Evolutionary conservation across 1,139 yeast species (phyloP).

Genomic region (Eremothecium gossypii): DNA sequence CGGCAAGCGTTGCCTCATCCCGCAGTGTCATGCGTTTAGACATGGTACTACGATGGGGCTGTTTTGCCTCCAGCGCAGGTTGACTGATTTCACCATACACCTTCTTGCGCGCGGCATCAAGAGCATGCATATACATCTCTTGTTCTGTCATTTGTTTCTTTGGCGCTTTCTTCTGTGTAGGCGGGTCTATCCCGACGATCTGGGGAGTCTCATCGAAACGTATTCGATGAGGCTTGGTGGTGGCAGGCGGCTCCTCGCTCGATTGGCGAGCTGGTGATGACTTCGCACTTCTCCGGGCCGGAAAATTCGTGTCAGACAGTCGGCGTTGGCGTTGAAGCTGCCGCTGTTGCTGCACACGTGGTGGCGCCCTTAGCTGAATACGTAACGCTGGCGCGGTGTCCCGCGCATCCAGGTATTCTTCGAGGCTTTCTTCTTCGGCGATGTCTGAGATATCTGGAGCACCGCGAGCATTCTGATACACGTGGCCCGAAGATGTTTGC

Average conservation of each 20-base stretch:
- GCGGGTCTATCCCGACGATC: background rate
- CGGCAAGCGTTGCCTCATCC: slow-evolving; percentile 2
- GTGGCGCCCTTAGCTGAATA: slow-evolving; percentile 1
- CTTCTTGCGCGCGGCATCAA: slow-evolving; percentile 26
- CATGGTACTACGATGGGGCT: slow-evolving; percentile 14
- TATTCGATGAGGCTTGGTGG: background rate
- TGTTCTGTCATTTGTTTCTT: slow-evolving; percentile 18
- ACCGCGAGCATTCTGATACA: background rate
- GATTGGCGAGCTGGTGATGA: background rate
- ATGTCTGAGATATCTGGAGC: slow-evolving; percentile 6
- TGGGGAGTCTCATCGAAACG: background rate
- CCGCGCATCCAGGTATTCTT: slow-evolving; percentile 24
- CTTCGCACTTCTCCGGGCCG: background rate
- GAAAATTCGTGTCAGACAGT: background rate
- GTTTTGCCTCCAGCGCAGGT: background rate
- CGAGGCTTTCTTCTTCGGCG: slow-evolving; percentile 6
- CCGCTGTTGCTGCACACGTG: background rate
- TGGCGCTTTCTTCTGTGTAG: slow-evolving; percentile 3
- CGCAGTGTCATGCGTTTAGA: slow-evolving; percentile 19
- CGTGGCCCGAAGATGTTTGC: background rate
- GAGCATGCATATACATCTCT: slow-evolving; percentile 29
- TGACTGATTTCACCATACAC: slow-evolving; percentile 18
- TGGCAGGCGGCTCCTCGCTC: background rate
- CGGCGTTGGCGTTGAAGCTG: background rate
- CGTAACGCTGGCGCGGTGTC: slow-evolving; percentile 7